A percentile compares a stretch with the other conserved stretches of the same genome.
phyloP scores from a whole-genome alignment of 306 rosid genomes.

The Adenanthera pavonina region DNA sequence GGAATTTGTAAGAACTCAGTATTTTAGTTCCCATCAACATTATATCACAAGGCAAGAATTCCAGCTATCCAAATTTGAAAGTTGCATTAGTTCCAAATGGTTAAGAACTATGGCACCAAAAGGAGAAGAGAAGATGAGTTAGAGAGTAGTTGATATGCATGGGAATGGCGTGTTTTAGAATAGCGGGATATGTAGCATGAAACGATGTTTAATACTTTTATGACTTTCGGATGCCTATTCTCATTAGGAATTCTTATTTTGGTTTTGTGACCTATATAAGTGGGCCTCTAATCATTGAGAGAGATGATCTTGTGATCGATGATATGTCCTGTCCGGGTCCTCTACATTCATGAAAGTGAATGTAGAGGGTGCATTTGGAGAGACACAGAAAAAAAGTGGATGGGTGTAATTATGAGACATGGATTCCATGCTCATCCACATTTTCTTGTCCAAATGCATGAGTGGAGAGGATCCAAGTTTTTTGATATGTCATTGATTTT shows the following conservation, averaged over 20 bases:
- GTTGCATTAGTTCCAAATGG: background rate
- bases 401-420: too few relatives aligned
- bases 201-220: background rate
- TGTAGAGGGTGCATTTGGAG: too few relatives aligned
- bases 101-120: background rate
- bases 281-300: background rate
- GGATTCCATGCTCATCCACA: too few relatives aligned
- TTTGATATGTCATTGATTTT: background rate
- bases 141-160: background rate
- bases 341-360: too few relatives aligned
- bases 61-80: background rate
- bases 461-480: too few relatives aligned
- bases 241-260: background rate
- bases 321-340: too few relatives aligned
- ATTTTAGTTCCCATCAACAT: conserved; percentile 8
- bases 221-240: background rate
- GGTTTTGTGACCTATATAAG: background rate
- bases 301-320: background rate
- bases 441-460: too few relatives aligned
- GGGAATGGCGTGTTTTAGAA: background rate
- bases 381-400: too few relatives aligned
- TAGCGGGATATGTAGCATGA: background rate
- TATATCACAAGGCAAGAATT: background rate
- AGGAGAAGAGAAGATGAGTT: background rate
- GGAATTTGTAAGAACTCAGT: conserved; percentile 9